These are phyloP conservation scores for Dalechampia spathulata DNA, from an alignment of 441 rosid genomes.

Conservation along the genomic window DNA sequence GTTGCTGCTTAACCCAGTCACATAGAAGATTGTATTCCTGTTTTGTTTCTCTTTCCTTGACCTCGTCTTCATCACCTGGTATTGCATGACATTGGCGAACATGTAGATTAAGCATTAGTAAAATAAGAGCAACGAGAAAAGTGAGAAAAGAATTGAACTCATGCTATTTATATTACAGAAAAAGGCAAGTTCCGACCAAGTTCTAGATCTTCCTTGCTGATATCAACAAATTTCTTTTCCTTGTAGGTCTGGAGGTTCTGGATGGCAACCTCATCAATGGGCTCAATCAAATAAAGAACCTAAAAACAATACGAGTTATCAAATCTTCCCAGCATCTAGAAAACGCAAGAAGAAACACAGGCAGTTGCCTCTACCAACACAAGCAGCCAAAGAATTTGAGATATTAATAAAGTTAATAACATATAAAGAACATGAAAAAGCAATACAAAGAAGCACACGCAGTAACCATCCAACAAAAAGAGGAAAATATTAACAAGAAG, in stretches of 20 bases:
- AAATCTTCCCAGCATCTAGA: constrained; percentile 13
- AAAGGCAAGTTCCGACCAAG: constrained; percentile 45
- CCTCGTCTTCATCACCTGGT: constrained; percentile 91
- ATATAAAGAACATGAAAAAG: too few species aligned
- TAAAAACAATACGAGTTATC: constrained; percentile 22
- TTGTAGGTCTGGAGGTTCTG: constrained; percentile 93
- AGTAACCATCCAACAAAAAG: not conserved
- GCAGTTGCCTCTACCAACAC: not conserved
- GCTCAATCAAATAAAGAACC: constrained; percentile 91
- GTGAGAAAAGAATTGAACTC: not conserved
- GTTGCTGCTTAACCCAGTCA: constrained; percentile 96
- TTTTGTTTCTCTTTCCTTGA: constrained; percentile 65
- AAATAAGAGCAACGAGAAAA: not conserved
- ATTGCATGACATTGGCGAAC: constrained; percentile 5
- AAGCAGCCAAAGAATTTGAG: not conserved
- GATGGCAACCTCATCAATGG: constrained; percentile 97
- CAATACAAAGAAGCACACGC: not conserved
- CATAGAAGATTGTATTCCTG: constrained; percentile 78
- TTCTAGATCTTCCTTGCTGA: constrained; percentile 96
- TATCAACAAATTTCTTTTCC: constrained; percentile 95
- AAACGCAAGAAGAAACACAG: not conserved
- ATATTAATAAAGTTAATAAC: not conserved
- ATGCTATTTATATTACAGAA: not conserved
- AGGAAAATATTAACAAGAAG: too few species aligned
- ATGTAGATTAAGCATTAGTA: not conserved